A percentile compares a stretch with the other conserved stretches of the same genome.
These are phyloP conservation scores for Aspergillus heteromorphus DNA, from an alignment of 495 filamentous ascomycete genomes.

Conservation along the genomic window DNA sequence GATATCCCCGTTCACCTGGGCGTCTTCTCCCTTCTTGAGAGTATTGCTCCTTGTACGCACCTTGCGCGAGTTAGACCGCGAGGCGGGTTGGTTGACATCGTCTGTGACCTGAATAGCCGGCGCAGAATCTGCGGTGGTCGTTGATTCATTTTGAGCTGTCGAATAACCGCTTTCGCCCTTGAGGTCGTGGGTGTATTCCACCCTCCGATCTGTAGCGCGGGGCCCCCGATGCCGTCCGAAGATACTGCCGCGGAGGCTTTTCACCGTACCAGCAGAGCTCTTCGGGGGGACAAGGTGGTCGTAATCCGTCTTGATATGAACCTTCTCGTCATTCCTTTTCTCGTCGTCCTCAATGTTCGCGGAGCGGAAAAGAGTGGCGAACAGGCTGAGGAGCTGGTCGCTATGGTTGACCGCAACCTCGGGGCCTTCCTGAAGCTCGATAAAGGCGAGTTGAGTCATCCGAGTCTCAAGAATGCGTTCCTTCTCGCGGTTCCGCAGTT, in stretches of 20 bases:
- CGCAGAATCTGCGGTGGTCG: slow-evolving; percentile 18
- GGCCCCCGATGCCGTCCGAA: slow-evolving; percentile 53
- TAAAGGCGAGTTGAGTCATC: slow-evolving; percentile 84
- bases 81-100: slow-evolving; percentile 23
- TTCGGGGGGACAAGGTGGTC: slow-evolving; percentile 52
- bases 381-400: slow-evolving; percentile 77
- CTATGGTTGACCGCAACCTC: slow-evolving; percentile 77
- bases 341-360: slow-evolving; percentile 29
- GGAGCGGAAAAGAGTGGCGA: slow-evolving; percentile 68
- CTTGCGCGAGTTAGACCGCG: slow-evolving; percentile 39
- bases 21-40: slow-evolving; percentile 20
- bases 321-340: slow-evolving; percentile 3
- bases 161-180: slow-evolving; percentile 11
- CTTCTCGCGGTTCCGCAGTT: slow-evolving; percentile 72
- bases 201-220: slow-evolving; percentile 27
- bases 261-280: slow-evolving; percentile 65
- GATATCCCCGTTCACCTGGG: slow-evolving; percentile 13
- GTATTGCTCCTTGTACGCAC: slow-evolving; percentile 42
- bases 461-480: slow-evolving; percentile 81
- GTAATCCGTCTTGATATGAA: no score
- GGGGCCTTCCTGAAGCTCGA: slow-evolving; percentile 77
- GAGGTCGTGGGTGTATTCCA: slow-evolving; percentile 12
- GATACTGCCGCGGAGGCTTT: slow-evolving; percentile 68
- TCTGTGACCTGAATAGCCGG: slow-evolving; percentile 48
- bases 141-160: slow-evolving; percentile 3